Conservation (phyloP, 495 filamentous ascomycete species). For the Tuber microsphaerosporum region DNA sequence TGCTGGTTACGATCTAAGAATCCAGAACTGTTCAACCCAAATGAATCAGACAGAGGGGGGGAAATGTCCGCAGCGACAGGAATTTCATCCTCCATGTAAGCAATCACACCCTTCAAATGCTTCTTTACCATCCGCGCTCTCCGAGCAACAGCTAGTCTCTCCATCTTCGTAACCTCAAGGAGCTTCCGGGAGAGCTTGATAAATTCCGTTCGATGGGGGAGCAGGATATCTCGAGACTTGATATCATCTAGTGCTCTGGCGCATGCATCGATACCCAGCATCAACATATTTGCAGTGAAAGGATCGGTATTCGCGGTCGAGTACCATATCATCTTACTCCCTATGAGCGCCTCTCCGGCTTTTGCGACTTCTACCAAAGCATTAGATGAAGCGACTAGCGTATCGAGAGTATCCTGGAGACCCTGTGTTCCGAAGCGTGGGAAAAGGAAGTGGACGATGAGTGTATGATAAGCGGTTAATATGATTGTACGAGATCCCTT, state of each 20-base stretch:
- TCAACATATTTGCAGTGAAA: neutral
- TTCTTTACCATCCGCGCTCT: neutral
- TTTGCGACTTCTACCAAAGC: neutral
- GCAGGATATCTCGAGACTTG: neutral
- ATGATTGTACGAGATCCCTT: neutral
- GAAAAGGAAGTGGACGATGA: neutral
- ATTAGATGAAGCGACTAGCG: neutral
- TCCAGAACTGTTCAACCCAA: neutral
- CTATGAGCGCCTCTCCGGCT: neutral
- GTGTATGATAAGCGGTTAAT: neutral
- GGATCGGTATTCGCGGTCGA: neutral
- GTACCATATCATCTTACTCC: constrained; percentile 1
- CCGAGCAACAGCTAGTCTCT: neutral
- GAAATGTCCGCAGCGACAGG: neutral
- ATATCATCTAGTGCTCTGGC: neutral
- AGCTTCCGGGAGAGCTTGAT: neutral
- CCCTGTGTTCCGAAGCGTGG: neutral
- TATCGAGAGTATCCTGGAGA: neutral
- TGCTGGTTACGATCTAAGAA: neutral
- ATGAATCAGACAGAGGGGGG: neutral
- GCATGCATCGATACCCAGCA: constrained; percentile 1
- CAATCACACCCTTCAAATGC: neutral
- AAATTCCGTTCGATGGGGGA: neutral
- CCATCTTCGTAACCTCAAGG: neutral
- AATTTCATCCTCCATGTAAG: neutral